These are phyloP conservation scores for Hygrophorus russula DNA, from an alignment of 768 basidiomycete species.

Conservation along the genomic window DNA sequence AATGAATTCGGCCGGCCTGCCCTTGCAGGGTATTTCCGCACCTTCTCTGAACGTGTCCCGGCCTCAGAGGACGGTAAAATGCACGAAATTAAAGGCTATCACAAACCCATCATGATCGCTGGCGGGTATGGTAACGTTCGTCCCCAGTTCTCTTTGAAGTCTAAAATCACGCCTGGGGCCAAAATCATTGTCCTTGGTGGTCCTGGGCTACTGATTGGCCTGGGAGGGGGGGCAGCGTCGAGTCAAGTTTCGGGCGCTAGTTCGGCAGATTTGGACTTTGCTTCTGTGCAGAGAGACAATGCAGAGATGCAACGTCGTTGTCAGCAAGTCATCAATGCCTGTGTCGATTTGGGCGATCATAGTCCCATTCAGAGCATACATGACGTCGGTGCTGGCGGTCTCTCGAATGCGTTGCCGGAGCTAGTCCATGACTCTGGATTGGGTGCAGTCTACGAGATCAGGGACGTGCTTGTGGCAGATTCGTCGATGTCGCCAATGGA, in stretches of 20 bases:
- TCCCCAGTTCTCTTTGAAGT: constrained; percentile 71
- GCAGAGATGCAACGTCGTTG: constrained; percentile 97
- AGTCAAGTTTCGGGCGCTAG: constrained; percentile 87
- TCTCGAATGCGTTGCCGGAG: constrained; percentile 95
- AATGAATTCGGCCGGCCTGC: constrained; percentile 97
- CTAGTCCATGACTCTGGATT: constrained; percentile 92
- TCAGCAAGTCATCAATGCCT: constrained; percentile 95
- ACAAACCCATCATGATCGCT: constrained; percentile 99
- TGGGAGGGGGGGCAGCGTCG: constrained; percentile 94
- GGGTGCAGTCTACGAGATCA: constrained; percentile 87
- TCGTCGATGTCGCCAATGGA: constrained; percentile 97
- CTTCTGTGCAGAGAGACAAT: constrained; percentile 95
- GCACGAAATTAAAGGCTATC: constrained; percentile 82
- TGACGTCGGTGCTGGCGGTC: constrained; percentile 94
- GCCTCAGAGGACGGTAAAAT: constrained; percentile 32
- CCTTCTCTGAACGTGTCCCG: constrained; percentile 74
- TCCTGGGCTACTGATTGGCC: constrained; percentile 90
- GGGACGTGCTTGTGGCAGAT: constrained; percentile 88
- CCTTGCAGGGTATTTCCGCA: constrained; percentile 88
- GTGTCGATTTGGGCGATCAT: constrained; percentile 41
- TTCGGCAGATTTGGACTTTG: constrained; percentile 91
- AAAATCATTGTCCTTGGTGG: constrained; percentile 91
- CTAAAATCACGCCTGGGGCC: constrained; percentile 64
- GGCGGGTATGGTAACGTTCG: constrained; percentile 94
- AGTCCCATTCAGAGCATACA: constrained; percentile 95